Conservation (phyloP, 2,329 filamentous ascomycete genomes). For the Huntiella abstrusa region DNA sequence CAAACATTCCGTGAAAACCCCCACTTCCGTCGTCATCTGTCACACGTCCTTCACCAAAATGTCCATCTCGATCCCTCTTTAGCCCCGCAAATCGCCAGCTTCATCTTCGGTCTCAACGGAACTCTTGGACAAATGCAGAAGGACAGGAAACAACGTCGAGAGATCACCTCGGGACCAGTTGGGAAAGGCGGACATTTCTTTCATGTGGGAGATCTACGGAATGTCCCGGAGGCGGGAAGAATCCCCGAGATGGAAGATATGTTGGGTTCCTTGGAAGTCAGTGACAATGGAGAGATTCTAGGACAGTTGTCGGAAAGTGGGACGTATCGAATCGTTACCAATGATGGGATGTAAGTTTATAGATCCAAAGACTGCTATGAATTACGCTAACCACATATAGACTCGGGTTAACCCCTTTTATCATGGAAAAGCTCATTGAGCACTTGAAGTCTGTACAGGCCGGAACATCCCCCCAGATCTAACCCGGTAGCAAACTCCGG, state of each 20-base stretch:
- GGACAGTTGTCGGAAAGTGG: slow-evolving; percentile 40
- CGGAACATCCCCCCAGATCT: no score
- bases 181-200: slow-evolving; percentile 40
- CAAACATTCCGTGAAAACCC: slow-evolving; percentile 39
- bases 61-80: slow-evolving; percentile 38
- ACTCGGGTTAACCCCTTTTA: slow-evolving; percentile 32
- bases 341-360: slow-evolving; percentile 44
- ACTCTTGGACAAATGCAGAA: slow-evolving; percentile 14
- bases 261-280: slow-evolving; percentile 46
- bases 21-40: slow-evolving; percentile 38
- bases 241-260: slow-evolving; percentile 56
- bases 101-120: slow-evolving; percentile 39
- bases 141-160: slow-evolving; percentile 4
- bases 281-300: slow-evolving; percentile 35
- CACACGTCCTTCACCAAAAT: slow-evolving; percentile 35
- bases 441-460: no score
- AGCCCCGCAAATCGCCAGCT: slow-evolving; percentile 32
- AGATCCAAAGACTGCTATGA: slow-evolving; percentile 8
- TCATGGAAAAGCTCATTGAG: slow-evolving; percentile 32
- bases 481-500: no score
- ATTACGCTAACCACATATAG: not conserved
- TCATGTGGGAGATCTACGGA: slow-evolving; percentile 44
- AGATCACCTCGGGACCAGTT: slow-evolving; percentile 25
- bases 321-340: slow-evolving; percentile 44
- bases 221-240: slow-evolving; percentile 46